phyloP scores from a whole-genome alignment of 106 monocot genomes.

The Ottelia alismoides region DNA sequence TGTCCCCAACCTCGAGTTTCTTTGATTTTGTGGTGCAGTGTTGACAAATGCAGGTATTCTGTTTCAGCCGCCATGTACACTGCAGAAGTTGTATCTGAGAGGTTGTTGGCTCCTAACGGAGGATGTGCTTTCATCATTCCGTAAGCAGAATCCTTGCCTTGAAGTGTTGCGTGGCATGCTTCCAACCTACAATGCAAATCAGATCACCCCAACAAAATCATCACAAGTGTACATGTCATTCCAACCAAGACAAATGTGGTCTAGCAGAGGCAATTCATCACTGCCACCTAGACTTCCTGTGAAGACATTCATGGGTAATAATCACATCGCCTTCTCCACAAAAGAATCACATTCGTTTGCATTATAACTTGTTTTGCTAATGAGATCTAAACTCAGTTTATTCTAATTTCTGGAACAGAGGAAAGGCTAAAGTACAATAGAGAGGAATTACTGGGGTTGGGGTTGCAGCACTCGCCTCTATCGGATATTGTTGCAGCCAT shows the following conservation, averaged over 20 bases:
- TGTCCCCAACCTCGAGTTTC: conserved; percentile 37
- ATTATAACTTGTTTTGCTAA: no score
- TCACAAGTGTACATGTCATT: no score
- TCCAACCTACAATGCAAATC: conserved; percentile 1
- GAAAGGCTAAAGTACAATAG: conserved; percentile 74
- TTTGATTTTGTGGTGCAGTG: conserved; percentile 57
- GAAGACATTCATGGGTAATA: not conserved
- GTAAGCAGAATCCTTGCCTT: conserved; percentile 30
- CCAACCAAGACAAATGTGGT: no score
- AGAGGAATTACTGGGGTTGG: conserved; percentile 60
- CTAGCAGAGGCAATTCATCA: no score
- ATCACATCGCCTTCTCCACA: not conserved
- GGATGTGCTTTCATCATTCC: conserved; percentile 41
- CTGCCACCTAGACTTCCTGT: conserved; percentile 13
- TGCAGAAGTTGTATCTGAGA: conserved; percentile 54
- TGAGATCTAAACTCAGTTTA: no score
- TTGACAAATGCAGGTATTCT: conserved; percentile 47
- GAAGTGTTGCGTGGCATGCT: conserved; percentile 46
- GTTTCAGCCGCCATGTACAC: conserved; percentile 29
- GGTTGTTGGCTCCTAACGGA: conserved; percentile 77
- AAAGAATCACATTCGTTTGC: not conserved
- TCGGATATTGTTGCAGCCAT: no score
- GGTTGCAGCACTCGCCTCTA: conserved; percentile 29
- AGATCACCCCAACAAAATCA: no score
- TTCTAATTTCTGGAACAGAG: conserved; percentile 32